These are phyloP conservation scores for Podila epicladia DNA, from an alignment of 192 early-diverging fungal species.

Conservation along the genomic window DNA sequence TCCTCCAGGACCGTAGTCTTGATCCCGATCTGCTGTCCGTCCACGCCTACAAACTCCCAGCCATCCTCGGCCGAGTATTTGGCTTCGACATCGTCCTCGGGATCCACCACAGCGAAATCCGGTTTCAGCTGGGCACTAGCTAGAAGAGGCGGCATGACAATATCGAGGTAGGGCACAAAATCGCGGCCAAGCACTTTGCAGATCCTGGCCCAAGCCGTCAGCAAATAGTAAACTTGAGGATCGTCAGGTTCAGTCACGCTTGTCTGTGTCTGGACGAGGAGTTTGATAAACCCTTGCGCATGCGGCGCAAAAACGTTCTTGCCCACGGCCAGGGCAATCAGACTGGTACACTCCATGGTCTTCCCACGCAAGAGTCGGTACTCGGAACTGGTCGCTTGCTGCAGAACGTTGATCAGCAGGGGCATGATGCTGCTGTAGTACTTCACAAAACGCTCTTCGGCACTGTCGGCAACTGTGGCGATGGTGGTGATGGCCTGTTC, in stretches of 20 bases:
- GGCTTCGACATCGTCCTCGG: slow-evolving; percentile 81
- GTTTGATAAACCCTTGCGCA: slow-evolving; percentile 80
- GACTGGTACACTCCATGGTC: slow-evolving; percentile 96
- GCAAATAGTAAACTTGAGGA: slow-evolving; percentile 91
- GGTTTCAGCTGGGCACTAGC: slow-evolving; percentile 89
- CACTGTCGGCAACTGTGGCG: slow-evolving; percentile 95
- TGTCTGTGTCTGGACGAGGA: slow-evolving; percentile 85
- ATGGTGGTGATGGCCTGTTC: slow-evolving; percentile 99
- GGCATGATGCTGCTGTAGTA: slow-evolving; percentile 98
- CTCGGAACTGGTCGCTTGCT: slow-evolving; percentile 85
- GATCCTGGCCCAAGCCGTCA: slow-evolving; percentile 96
- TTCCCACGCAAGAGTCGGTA: slow-evolving; percentile 94
- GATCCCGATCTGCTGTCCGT: slow-evolving; percentile 96
- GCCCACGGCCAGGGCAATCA: slow-evolving; percentile 94
- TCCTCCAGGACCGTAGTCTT: slow-evolving; percentile 96
- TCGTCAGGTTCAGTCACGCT: slow-evolving; percentile 90
- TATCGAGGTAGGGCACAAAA: slow-evolving; percentile 91
- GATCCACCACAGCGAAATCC: slow-evolving; percentile 89
- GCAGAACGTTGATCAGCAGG: slow-evolving; percentile 88
- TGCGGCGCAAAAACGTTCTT: slow-evolving; percentile 87
- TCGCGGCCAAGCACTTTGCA: slow-evolving; percentile 95
- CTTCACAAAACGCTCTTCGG: slow-evolving; percentile 89
- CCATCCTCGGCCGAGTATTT: slow-evolving; percentile 96
- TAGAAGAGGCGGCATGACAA: slow-evolving; percentile 94
- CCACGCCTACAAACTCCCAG: slow-evolving; percentile 95